Evolutionary conservation across 2,329 filamentous ascomycete species (phyloP), one percentile per base, ranked within the genome.

Genomic region (Calonectria multiphialidica): DNA sequence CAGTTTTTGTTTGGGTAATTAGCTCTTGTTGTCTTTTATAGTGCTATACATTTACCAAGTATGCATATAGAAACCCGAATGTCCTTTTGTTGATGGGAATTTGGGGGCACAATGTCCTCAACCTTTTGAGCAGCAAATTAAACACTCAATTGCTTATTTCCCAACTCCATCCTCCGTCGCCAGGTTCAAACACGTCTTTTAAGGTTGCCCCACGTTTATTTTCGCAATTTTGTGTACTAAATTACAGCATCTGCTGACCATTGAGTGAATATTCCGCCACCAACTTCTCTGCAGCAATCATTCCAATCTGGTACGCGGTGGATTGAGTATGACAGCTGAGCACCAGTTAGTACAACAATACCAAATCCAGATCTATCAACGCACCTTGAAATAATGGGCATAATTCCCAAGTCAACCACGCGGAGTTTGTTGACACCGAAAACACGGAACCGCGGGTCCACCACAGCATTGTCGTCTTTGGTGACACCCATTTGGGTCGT

Each of bases 401-500:
- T 73, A 5, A 78, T 74, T 6, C 77, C 74, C 72, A 78, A 76
- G 45, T 78, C 77, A 4, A 73, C 75, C 7, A 78, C 25, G 10
- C 77, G 73, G 33, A 78, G 57, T 12, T 72, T 73, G 13, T 78
- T 68, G 7, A 78, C 70, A 0, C 77, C 77, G 6, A 76, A 66
- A 0, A 78, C 28, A 42, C 70, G 70, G 5, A 78, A 78, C 15
- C 77, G 61, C 7, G 13, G 72, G n/a, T 91, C 88, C 8, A 91
- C 88, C 33, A 83, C 87, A 1, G 87, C 85, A 40, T 85, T 83
- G 0, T 70, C 67, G 9, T 87, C 86, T 1, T 79, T 83, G 0
- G 68, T 45, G 72, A 81, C 85, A 0, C 90, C 90, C 90, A 92
- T 92, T 78, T 87, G 88, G 8, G 85, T 85, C 0, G 90, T 92